Evolutionary conservation across 2,329 filamentous ascomycete species (phyloP).

Genomic region (Sporothrix pseudoabietina): DNA sequence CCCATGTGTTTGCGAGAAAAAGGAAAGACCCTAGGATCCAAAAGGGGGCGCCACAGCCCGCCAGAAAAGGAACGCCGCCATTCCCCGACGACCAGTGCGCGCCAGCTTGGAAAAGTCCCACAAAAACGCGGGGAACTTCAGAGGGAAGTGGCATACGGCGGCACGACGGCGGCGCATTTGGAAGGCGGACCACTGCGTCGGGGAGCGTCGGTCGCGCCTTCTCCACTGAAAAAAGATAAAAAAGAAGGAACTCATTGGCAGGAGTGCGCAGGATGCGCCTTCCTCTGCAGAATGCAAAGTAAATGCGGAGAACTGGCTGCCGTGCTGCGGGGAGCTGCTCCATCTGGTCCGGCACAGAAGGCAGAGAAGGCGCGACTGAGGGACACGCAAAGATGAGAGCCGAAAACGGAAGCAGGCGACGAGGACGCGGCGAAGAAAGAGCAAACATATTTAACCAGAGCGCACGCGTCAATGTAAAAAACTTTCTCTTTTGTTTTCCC

Average conservation of each 20-base stretch:
- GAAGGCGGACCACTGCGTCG: neutral
- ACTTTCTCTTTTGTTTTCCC: neutral
- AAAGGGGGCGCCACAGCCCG: neutral
- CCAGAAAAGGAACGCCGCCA: no score
- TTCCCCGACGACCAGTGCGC: no score
- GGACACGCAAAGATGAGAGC: no score
- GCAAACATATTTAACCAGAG: neutral
- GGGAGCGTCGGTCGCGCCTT: neutral
- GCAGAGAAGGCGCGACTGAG: neutral
- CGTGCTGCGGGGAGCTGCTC: neutral
- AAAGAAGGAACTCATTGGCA: neutral
- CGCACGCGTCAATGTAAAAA: neutral
- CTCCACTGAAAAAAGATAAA: neutral
- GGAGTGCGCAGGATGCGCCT: neutral
- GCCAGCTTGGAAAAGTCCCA: neutral
- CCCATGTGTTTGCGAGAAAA: no score
- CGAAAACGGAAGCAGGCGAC: neutral
- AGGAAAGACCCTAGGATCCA: neutral
- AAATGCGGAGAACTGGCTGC: neutral
- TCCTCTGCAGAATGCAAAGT: neutral
- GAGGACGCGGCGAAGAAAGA: neutral
- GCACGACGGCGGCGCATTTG: neutral
- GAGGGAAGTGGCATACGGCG: neutral
- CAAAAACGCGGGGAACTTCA: neutral
- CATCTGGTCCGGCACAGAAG: neutral